Evolutionary conservation across 176 grass and related monocot genomes (phyloP).

Genomic region (Puya raimondii): DNA sequence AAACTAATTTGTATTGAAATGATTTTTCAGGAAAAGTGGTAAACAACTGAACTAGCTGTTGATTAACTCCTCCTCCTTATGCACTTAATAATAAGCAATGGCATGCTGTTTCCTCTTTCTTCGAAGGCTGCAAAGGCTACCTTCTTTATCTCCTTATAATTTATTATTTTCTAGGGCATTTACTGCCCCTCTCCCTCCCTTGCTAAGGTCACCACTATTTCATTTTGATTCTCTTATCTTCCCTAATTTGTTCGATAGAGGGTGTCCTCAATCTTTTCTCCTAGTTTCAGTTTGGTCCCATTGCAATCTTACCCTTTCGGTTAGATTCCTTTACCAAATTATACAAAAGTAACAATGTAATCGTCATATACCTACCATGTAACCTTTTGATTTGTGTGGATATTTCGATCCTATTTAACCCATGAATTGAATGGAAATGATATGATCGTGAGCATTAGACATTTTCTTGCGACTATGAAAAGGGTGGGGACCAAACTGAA

Average conservation of each 20-base stretch:
- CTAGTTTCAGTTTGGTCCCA: neutral
- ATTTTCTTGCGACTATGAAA: too few species aligned
- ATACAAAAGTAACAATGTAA: too few species aligned
- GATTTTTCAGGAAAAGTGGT: neutral
- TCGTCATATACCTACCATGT: too few species aligned
- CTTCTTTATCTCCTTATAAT: conserved; percentile 19
- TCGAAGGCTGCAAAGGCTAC: conserved; percentile 24
- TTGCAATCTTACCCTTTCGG: neutral
- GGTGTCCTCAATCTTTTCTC: neutral
- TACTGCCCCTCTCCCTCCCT: neutral
- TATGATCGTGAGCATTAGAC: too few species aligned
- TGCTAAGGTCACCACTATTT: conserved; percentile 18
- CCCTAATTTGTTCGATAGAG: neutral
- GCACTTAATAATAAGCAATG: conserved; percentile 18
- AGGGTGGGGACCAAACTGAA: too few species aligned
- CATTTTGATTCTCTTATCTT: conserved; percentile 6
- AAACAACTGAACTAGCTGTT: neutral
- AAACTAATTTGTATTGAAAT: neutral
- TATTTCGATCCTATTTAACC: too few species aligned
- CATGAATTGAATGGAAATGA: too few species aligned
- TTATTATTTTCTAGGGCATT: neutral
- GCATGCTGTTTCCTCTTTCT: conserved; percentile 17
- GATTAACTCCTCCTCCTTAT: neutral
- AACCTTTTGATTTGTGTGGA: too few species aligned
- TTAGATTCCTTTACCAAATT: neutral